These are phyloP conservation scores for Penicillium sp. DNA, from an alignment of 2,329 filamentous ascomycete genomes.

Conservation along the genomic window DNA sequence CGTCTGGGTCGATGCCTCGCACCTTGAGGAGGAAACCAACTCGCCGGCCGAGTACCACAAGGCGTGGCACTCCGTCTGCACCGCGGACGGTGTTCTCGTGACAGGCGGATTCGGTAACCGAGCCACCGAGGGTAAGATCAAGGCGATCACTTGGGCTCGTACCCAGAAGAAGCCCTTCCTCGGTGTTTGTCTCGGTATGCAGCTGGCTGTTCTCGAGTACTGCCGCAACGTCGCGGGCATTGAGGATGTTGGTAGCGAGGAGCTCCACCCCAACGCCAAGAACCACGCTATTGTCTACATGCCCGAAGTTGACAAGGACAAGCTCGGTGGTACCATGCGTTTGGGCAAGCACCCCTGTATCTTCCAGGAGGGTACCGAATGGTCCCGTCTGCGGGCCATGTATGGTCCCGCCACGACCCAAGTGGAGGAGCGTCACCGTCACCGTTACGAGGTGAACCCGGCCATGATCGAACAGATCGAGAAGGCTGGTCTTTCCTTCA, in stretches of 20 bases:
- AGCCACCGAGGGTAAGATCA: conserved; percentile 88
- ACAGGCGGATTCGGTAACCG: conserved; percentile 80
- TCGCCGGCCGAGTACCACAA: conserved; percentile 73
- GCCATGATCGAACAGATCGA: conserved; percentile 69
- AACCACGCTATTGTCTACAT: conserved; percentile 83
- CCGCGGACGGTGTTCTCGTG: conserved; percentile 56
- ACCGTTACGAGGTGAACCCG: conserved; percentile 90
- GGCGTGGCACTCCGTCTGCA: conserved; percentile 79
- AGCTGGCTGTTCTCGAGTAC: conserved; percentile 87
- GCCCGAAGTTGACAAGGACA: conserved; percentile 78
- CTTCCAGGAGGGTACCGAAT: conserved; percentile 75
- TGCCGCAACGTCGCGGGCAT: conserved; percentile 74
- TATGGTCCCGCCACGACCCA: conserved; percentile 59
- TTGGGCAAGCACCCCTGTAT: conserved; percentile 72
- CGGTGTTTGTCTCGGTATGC: conserved; percentile 90
- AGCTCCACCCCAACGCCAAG: conserved; percentile 58
- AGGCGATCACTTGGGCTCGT: conserved; percentile 82
- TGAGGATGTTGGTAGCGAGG: conserved; percentile 55
- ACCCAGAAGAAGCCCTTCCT: conserved; percentile 79
- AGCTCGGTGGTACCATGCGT: conserved; percentile 84
- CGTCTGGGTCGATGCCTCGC: conserved; percentile 79
- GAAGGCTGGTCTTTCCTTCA: conserved; percentile 69
- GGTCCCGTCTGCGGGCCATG: conserved; percentile 73
- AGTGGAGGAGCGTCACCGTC: conserved; percentile 76
- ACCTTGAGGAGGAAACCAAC: conserved; percentile 70